Evolutionary conservation across 2,329 filamentous ascomycete genomes (phyloP).

Genomic region (Chaetomiaceae sp.): DNA sequence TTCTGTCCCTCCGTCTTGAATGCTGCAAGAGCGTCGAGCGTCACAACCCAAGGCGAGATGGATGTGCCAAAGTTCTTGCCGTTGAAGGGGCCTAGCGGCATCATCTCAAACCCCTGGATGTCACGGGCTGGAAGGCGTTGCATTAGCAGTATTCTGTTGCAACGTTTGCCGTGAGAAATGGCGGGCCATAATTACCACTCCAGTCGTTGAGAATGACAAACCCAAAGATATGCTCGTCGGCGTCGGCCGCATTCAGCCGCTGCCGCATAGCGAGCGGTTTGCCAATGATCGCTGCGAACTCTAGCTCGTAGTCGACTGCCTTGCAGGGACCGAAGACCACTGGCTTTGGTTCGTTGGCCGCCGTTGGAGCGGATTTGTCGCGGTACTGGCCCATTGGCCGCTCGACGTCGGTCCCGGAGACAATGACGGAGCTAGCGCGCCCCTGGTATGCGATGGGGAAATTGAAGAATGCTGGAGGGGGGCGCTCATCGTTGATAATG

Average conservation of each 20-base stretch:
- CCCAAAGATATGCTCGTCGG: slow-evolving; percentile 8
- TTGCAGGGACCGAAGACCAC: background rate
- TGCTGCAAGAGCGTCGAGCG: background rate
- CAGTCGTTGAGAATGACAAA: slow-evolving; percentile 9
- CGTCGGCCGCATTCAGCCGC: slow-evolving; percentile 1
- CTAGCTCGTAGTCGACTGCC: slow-evolving; percentile 7
- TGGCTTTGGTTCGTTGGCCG: background rate
- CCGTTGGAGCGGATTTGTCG: background rate
- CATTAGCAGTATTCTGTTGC: too few relatives aligned
- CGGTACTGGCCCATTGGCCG: slow-evolving; percentile 5
- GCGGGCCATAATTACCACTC: background rate
- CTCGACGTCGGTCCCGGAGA: slow-evolving; percentile 6
- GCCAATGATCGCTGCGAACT: slow-evolving; percentile 8
- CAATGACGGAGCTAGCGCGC: slow-evolving; percentile 4
- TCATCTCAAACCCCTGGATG: slow-evolving; percentile 6
- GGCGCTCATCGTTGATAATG: slow-evolving; percentile 6
- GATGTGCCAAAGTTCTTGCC: slow-evolving; percentile 11
- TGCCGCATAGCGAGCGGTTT: slow-evolving; percentile 1
- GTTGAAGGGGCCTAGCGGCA: slow-evolving; percentile 1
- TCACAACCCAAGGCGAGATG: slow-evolving; percentile 7
- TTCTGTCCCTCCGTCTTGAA: background rate
- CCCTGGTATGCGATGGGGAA: slow-evolving; percentile 8
- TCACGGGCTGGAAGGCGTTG: slow-evolving; percentile 1
- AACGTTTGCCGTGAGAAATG: too few relatives aligned
- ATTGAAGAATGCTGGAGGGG: slow-evolving; percentile 6